These are phyloP conservation scores for Diaporthe ampelina DNA, from an alignment of 2,329 filamentous ascomycete species.

Conservation along the genomic window DNA sequence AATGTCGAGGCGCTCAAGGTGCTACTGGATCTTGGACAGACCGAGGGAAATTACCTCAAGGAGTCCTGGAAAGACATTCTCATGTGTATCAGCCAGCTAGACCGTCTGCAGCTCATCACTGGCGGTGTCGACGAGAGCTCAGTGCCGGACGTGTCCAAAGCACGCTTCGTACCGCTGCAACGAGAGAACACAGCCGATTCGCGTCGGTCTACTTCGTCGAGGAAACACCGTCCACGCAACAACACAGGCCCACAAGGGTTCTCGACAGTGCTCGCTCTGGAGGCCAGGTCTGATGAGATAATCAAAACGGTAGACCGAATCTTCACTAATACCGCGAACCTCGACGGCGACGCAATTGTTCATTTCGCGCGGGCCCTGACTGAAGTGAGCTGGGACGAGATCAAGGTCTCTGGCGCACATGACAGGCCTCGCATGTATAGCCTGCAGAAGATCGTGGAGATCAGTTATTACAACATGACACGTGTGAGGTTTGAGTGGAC, in stretches of 20 bases:
- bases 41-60: constrained; percentile 89
- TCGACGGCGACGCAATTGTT: constrained; percentile 94
- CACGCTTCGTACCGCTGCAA: constrained; percentile 76
- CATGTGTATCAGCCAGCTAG: constrained; percentile 95
- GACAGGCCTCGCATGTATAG: constrained; percentile 97
- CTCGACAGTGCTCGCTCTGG: constrained; percentile 86
- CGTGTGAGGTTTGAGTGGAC: constrained; percentile 99
- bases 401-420: constrained; percentile 95
- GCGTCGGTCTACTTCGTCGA: constrained; percentile 76
- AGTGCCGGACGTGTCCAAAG: constrained; percentile 91
- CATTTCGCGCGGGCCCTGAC: constrained; percentile 93
- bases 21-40: constrained; percentile 90
- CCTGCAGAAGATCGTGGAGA: constrained; percentile 97
- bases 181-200: constrained; percentile 68
- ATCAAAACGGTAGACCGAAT: constrained; percentile 94
- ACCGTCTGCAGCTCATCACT: constrained; percentile 93
- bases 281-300: constrained; percentile 93
- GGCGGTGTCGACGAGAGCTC: constrained; percentile 94
- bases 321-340: constrained; percentile 94
- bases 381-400: constrained; percentile 99
- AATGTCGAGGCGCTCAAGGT: constrained; percentile 95
- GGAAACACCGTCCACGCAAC: constrained; percentile 63
- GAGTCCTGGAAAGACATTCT: constrained; percentile 96
- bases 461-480: constrained; percentile 99
- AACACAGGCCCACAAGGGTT: constrained; percentile 74